Base-by-base conservation (phyloP, 2,329 filamentous ascomycete genomes). In the Colletotrichum sansevieriae region DNA sequence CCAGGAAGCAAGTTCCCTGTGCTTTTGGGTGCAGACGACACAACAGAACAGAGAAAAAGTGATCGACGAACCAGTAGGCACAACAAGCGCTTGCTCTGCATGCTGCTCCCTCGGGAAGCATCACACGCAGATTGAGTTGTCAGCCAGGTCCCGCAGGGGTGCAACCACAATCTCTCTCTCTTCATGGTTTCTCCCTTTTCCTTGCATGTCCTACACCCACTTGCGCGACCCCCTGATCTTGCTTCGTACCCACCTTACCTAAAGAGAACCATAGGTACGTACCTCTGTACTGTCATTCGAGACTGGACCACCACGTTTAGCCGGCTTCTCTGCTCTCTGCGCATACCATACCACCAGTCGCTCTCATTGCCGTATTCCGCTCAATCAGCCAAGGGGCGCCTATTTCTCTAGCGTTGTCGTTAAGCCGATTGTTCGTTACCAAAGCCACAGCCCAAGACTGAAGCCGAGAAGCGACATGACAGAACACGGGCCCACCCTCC, bases 351-450 rank as follows among this genome's bases (percentile, higher is more conserved):
- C 52, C 59, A 52, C 47, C 44, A 57, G 52, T 33, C 46, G 51
- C 37, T 49, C 13, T 60, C 44, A 54, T 47, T 71, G 49, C 59
- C 47, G 46, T 63, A 57, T 68, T 29, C 56, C 47, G 49, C 63
- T 63, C 44, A 37, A 29, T 63, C 49, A 37, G 70, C 56, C 61
- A 66, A 71, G 58, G 68, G 58, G 15, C 49, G 56, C 43, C 43
- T 66, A 55, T 43, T 33, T 12, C 25, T 61, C 59, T 60, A 52
- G 56, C 49, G 33, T 47, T 8, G 56, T 66, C 51, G 37, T 62
- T 41, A 57, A 63, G 35, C 47, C 66, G 60, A 66, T 66, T 56
- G 35, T 25, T 22, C 44, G 54, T n/a, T 61, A 55, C 39, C 55
- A 55, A 65, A 65, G 63, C 63, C 66, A 69, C 66, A 41, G 22